Conservation (phyloP, 2,329 filamentous ascomycete genomes). For the Fonsecaea erecta region DNA sequence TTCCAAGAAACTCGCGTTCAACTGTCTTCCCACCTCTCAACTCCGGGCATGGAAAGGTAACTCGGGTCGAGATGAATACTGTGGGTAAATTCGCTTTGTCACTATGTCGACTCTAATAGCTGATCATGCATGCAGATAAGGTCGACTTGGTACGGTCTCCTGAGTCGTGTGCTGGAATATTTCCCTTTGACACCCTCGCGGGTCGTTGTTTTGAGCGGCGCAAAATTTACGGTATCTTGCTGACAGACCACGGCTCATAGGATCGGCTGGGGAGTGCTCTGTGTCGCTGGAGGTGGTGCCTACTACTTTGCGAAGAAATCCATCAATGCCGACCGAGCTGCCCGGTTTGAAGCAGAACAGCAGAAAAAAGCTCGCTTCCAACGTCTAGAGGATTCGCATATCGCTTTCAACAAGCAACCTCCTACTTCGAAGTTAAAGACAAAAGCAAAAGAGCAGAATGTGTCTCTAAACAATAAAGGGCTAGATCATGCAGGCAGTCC, state of each 20-base stretch:
- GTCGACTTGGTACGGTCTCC: conserved; percentile 60
- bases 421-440: conserved; percentile 30
- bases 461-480: conserved; percentile 41
- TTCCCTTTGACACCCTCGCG: not conserved
- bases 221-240: not conserved
- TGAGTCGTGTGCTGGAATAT: not conserved
- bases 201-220: not conserved
- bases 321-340: conserved; percentile 86
- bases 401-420: conserved; percentile 28
- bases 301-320: conserved; percentile 95
- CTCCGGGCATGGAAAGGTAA: conserved; percentile 11
- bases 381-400: conserved; percentile 44
- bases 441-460: conserved; percentile 31
- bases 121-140: conserved; percentile 50
- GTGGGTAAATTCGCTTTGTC: conserved; percentile 44
- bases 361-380: conserved; percentile 56
- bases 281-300: conserved; percentile 82
- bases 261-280: conserved; percentile 90
- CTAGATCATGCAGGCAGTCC: conserved; percentile 65
- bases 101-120: not conserved
- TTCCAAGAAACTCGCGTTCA: not conserved
- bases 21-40: not conserved
- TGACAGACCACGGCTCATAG: conserved; percentile 52
- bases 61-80: conserved; percentile 54
- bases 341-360: conserved; percentile 72